Percentiles rank a stretch among this genome's conserved stretches.
Evolutionary conservation across 75 land plant species (phyloP).

Genomic region (Sequoiadendron giganteum): DNA sequence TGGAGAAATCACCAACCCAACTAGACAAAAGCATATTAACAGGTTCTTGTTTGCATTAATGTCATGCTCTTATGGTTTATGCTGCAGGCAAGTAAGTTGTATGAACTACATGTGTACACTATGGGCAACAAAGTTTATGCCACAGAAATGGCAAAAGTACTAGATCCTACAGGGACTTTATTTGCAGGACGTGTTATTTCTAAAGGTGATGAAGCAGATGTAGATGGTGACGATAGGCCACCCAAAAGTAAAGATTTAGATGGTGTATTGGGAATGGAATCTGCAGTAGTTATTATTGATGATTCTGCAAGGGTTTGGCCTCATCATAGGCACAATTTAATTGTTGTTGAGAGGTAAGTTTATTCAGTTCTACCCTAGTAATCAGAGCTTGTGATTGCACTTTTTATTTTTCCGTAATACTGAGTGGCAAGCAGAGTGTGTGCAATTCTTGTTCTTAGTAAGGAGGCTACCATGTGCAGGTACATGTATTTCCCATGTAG

Average conservation of each 20-base stretch:
- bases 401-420: background rate
- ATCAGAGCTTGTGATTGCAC: background rate
- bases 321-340: constrained; percentile 88
- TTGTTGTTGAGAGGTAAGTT: constrained; percentile 85
- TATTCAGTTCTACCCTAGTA: background rate
- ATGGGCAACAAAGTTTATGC: constrained; percentile 99
- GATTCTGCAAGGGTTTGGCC: constrained; percentile 99
- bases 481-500: constrained; percentile 98
- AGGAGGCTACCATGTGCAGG: constrained; percentile 34
- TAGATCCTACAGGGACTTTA: constrained; percentile 89
- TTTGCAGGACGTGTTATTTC: constrained; percentile 97
- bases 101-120: constrained; percentile 93
- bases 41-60: constrained; percentile 1
- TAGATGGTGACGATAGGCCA: constrained; percentile 72
- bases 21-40: background rate
- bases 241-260: constrained; percentile 97
- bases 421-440: background rate
- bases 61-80: background rate
- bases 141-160: constrained; percentile 97
- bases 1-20: background rate
- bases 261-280: constrained; percentile 98
- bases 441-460: background rate
- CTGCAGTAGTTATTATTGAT: constrained; percentile 98
- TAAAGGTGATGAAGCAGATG: constrained; percentile 87
- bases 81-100: constrained; percentile 91